Base-by-base conservation (phyloP, 2,329 filamentous ascomycete genomes). In the Paraconiothyrium sp. region DNA sequence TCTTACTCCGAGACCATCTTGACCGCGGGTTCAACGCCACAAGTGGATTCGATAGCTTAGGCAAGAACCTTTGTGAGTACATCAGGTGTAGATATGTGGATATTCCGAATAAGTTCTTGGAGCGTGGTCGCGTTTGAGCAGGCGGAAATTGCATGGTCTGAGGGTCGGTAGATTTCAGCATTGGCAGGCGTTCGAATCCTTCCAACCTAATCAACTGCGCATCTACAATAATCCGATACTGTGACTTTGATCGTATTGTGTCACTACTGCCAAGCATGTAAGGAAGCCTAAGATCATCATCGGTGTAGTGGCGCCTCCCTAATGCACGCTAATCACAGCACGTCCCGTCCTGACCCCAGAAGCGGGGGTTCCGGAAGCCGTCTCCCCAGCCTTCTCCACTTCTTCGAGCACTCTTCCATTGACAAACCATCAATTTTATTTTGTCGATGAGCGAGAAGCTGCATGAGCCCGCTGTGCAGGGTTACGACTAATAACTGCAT, bases 1-100 rank as follows among this genome's bases (percentile, higher is more conserved):
- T 70, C 57, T 57, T 72, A 34, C 56, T 72, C n/a, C 57, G 62
- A 32, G 67, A 70, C 49, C 67, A 69, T 41, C 61, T 72, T 24
- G 67, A 72, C 58, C 61, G 69, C 9, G 69, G 69, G 4, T 66
- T 70, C 57, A 69, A 64, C 35, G 62, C 62, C 20, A 70, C 61
- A 9, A 64, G 60, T 47, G 62, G 59, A 20, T 68, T 65, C 39
- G 69, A 72, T 34, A 63, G 60, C 43, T 59, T 72, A 48, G 67
- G 69, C 7, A 72, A 72, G 58, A 67, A 67, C 47, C 51, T 67
- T 16, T 66, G 63, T n/a, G 69, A 72, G 52, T 72, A 67, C 49
- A 62, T 72, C 27, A 49, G 69, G 24, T 61, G 48, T 24, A 64
- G 57, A 30, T 58, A 64, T 34, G 69, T 70, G 2, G 65, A 72